Base-by-base conservation (phyloP, 2,329 filamentous ascomycete genomes). In the Apiospora arundinis region DNA sequence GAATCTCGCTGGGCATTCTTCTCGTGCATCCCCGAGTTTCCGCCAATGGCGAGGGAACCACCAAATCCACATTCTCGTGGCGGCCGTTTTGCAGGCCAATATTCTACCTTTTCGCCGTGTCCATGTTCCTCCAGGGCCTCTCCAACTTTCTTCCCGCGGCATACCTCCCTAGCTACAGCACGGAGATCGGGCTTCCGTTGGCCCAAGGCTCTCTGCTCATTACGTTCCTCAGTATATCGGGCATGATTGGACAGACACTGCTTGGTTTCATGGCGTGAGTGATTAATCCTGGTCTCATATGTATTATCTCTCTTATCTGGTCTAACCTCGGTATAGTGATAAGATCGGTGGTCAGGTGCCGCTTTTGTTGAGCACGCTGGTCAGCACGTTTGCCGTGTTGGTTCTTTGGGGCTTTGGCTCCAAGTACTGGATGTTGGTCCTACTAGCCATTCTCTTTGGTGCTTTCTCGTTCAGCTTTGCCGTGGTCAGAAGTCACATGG, bases 151-250 rank as follows among this genome's bases (percentile, higher is more conserved):
- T 68, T 11, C 66, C 66, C 1, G 66, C 66, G 7, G 66, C 42
- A 25, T 68, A 68, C 44, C 40, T 68, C 37, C 66, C 66, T 11
- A 68, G 32, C 66, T 68, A 68, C 14, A 68, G 66, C 42, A 68
- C 66, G 21, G 42, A 68, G n/a, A 42, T 68, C 9, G 66, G 66
- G 44, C 42, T 68, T 9, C 21, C 32, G 8, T n/a, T 46, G 18
- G 42, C 66, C 66, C 66, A 68, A 46, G 66, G 66, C 32, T 42
- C 32, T 46, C 66, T 68, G 32, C 66, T 68, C 66, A 68, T 68
- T 23, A 68, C 66, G 8, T 68, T 68, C 66, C 42, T 68, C 37
- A 68, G 66, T 28, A 23, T 68, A 9, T 42, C 32, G 66, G 66
- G 66, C 18, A 68, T 68, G 32, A 46, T 68, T 46, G 66, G 66